Evolutionary conservation across 2,329 filamentous ascomycete genomes (phyloP).

Genomic region (Colletotrichum liriopes): DNA sequence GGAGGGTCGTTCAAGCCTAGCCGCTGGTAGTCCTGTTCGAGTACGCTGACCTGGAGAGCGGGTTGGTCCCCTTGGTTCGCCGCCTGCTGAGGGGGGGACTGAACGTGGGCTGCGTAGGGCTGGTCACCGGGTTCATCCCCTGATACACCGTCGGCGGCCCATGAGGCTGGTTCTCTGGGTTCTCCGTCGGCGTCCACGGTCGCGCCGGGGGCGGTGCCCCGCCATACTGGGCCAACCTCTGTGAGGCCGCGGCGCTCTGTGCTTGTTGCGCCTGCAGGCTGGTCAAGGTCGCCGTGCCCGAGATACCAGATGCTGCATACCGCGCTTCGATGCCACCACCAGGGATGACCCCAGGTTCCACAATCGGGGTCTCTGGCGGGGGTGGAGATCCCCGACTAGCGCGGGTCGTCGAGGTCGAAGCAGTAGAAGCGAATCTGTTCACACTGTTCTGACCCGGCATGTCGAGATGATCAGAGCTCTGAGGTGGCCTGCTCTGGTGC

Average conservation of each 20-base stretch:
- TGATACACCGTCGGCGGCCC: constrained; percentile 94
- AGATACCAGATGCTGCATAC: constrained; percentile 92
- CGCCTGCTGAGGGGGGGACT: constrained; percentile 60
- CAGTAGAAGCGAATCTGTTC: constrained; percentile 82
- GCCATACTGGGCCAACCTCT: constrained; percentile 85
- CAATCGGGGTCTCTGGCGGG: constrained; percentile 91
- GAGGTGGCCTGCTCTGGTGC: constrained; percentile 50
- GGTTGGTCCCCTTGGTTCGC: constrained; percentile 51
- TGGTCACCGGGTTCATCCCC: constrained; percentile 80
- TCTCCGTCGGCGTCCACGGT: constrained; percentile 96
- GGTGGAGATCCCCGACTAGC: constrained; percentile 94
- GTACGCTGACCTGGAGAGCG: constrained; percentile 74
- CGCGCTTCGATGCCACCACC: constrained; percentile 90
- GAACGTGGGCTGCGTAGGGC: constrained; percentile 64
- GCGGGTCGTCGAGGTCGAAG: constrained; percentile 92
- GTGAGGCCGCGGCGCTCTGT: constrained; percentile 85
- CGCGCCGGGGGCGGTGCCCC: constrained; percentile 67
- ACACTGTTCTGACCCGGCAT: constrained; percentile 65
- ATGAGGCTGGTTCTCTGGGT: constrained; percentile 87
- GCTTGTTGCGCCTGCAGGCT: constrained; percentile 74
- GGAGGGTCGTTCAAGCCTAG: constrained; percentile 89
- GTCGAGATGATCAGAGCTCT: constrained; percentile 52
- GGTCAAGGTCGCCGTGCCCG: constrained; percentile 86
- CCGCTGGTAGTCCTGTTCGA: constrained; percentile 89
- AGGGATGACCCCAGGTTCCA: constrained; percentile 79